These are phyloP conservation scores for Periconia sp. DNA, from an alignment of 2,329 filamentous ascomycete genomes.

Conservation along the genomic window DNA sequence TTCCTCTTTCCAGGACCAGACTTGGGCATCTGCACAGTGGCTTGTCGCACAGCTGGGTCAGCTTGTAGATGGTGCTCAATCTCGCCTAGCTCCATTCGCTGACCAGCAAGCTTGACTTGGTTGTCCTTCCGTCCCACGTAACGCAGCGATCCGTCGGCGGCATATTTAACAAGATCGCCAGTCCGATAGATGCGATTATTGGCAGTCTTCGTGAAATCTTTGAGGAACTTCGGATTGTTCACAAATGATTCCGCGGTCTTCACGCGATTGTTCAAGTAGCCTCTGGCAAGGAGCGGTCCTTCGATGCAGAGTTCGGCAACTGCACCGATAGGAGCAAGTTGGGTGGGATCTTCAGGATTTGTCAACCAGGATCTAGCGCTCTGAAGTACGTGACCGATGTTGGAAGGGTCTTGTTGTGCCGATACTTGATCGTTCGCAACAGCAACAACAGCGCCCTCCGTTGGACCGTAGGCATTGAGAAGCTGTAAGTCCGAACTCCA, in stretches of 20 bases:
- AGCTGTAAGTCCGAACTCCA: slow-evolving; percentile 31
- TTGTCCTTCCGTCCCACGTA: slow-evolving; percentile 41
- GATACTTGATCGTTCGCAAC: slow-evolving; percentile 32
- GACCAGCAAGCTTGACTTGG: slow-evolving; percentile 43
- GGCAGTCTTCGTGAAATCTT: slow-evolving; percentile 12
- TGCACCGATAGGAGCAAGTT: slow-evolving; percentile 37
- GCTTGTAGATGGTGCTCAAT: slow-evolving; percentile 38
- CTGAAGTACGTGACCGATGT: slow-evolving; percentile 30
- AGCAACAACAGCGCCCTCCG: slow-evolving; percentile 33
- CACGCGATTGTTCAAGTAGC: slow-evolving; percentile 34
- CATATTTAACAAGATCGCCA: slow-evolving; percentile 41
- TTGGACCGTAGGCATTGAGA: slow-evolving; percentile 38
- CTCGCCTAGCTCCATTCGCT: slow-evolving; percentile 43
- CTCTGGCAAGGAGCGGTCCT: slow-evolving; percentile 36
- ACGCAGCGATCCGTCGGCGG: slow-evolving; percentile 31
- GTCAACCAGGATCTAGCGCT: slow-evolving; percentile 38
- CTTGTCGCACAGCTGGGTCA: slow-evolving; percentile 42
- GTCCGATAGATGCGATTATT: slow-evolving; percentile 36
- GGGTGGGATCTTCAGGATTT: slow-evolving; percentile 28
- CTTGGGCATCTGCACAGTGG: slow-evolving; percentile 52
- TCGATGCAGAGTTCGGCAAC: slow-evolving; percentile 41
- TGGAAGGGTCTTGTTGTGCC: slow-evolving; percentile 24
- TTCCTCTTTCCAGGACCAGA: slow-evolving; percentile 49
- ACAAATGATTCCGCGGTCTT: slow-evolving; percentile 36
- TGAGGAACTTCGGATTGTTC: slow-evolving; percentile 30